Evolutionary conservation across 202 grass and related monocot species (phyloP).

Genomic region (Tripidium arundinaceum): DNA sequence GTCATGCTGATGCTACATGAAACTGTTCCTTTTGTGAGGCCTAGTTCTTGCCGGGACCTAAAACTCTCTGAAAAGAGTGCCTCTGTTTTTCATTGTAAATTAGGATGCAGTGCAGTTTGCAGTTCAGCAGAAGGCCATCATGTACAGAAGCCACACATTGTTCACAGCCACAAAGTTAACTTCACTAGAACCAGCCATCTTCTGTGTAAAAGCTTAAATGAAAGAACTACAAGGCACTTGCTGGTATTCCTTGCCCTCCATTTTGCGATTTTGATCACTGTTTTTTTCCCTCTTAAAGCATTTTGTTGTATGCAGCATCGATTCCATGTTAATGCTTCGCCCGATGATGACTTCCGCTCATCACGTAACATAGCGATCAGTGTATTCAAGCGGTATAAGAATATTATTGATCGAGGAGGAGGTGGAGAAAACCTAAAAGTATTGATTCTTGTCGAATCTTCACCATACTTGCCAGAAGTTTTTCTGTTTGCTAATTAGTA

Average conservation of each 20-base stretch:
- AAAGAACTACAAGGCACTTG: conserved; percentile 55
- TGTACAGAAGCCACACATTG: conserved; percentile 42
- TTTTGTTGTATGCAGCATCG: conserved; percentile 48
- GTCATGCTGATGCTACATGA: conserved; percentile 45
- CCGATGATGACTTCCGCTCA: conserved; percentile 77
- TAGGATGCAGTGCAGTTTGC: conserved; percentile 28
- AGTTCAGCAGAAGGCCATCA: conserved; percentile 39
- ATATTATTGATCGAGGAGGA: conserved; percentile 75
- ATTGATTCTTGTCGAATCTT: conserved; percentile 30
- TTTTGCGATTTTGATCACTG: conserved; percentile 6
- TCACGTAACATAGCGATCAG: conserved; percentile 81
- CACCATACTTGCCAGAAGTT: not conserved
- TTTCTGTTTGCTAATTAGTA: not conserved
- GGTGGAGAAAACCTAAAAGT: conserved; percentile 78
- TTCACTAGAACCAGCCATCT: conserved; percentile 45
- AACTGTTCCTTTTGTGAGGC: conserved; percentile 21
- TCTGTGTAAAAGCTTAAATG: conserved; percentile 51
- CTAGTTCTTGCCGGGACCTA: conserved; percentile 28
- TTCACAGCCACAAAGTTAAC: conserved; percentile 38
- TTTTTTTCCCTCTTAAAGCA: not conserved
- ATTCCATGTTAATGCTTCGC: conserved; percentile 75
- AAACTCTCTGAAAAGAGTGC: conserved; percentile 14
- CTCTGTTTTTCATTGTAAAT: not conserved
- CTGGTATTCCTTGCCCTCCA: conserved; percentile 33
- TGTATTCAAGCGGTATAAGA: conserved; percentile 88